These are phyloP conservation scores for Podosphaera leucotricha DNA, from an alignment of 2,329 filamentous ascomycete genomes.

Conservation along the genomic window DNA sequence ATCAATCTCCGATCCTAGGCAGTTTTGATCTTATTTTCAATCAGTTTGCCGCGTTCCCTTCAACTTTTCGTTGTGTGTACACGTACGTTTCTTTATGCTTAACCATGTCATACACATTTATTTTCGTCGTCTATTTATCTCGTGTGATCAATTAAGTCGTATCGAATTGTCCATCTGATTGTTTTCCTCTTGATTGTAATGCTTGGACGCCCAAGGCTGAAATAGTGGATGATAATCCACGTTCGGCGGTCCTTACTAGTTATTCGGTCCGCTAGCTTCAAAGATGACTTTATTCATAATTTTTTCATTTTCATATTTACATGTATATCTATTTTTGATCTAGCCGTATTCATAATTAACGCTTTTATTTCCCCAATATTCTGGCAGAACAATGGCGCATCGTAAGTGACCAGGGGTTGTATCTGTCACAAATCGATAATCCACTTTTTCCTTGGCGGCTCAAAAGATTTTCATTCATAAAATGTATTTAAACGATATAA, in stretches of 20 bases:
- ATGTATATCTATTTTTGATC: background rate
- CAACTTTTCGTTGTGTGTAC: too few relatives aligned
- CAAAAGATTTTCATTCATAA: background rate
- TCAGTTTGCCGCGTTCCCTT: too few relatives aligned
- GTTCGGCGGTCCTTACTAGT: background rate
- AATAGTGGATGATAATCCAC: background rate
- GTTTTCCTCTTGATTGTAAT: background rate
- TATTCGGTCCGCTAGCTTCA: background rate
- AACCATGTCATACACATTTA: too few relatives aligned
- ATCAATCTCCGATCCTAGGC: background rate
- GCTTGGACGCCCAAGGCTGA: background rate
- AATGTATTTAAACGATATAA: background rate
- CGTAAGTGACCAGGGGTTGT: background rate
- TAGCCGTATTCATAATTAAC: background rate
- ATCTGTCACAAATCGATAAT: background rate
- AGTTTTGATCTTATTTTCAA: background rate
- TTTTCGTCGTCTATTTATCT: too few relatives aligned
- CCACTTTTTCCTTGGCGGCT: background rate
- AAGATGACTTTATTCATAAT: background rate
- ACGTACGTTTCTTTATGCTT: too few relatives aligned
- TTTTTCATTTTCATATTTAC: background rate
- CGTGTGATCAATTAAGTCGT: too few relatives aligned
- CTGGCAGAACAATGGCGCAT: background rate
- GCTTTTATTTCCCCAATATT: background rate
- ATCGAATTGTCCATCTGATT: background rate